Conservation (phyloP, 805 yeast genomes). For the Kodamaea leandrae region DNA sequence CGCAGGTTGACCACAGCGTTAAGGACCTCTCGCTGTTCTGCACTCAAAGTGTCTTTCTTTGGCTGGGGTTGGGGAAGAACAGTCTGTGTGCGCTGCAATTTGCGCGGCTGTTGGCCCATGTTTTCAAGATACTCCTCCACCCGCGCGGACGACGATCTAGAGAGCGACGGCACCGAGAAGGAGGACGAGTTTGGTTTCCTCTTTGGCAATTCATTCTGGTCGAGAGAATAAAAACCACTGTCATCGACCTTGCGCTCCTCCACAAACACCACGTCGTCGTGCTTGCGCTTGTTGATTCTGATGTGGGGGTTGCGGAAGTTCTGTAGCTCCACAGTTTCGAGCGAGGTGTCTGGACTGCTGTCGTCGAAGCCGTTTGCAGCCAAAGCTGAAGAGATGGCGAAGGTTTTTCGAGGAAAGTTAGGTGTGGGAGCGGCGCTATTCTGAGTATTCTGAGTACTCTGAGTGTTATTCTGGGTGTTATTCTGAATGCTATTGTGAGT, state of each 20-base stretch:
- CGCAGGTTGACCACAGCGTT: slow-evolving; percentile 50
- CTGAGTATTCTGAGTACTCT: too few relatives aligned
- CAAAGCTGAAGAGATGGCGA: not conserved
- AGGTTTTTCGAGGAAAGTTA: too few relatives aligned
- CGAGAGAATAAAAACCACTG: too few relatives aligned
- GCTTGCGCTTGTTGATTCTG: not conserved
- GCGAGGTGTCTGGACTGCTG: slow-evolving; percentile 27
- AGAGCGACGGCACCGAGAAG: not conserved
- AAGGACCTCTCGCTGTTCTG: slow-evolving; percentile 49
- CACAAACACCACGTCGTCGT: not conserved
- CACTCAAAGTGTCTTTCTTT: slow-evolving; percentile 19
- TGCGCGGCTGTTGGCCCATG: not conserved
- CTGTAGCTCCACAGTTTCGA: slow-evolving; percentile 35
- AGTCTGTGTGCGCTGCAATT: not conserved
- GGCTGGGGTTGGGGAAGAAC: slow-evolving; percentile 7
- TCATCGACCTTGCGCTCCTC: not conserved
- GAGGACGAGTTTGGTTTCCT: not conserved
- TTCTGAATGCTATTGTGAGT: too few relatives aligned
- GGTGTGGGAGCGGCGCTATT: too few relatives aligned
- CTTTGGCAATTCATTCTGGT: not conserved
- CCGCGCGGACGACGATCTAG: not conserved
- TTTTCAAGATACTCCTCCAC: not conserved
- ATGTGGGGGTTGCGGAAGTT: slow-evolving; percentile 34
- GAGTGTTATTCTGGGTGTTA: too few relatives aligned
- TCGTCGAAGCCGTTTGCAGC: slow-evolving; percentile 4